phyloP scores from a whole-genome alignment of 345 rosid genomes.

The rapeseed (Brassica napus) region Da-Ae NC_063439.1:7974501-7975000 shows the following conservation, averaged over 20 bases:
- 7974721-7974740: neutral
- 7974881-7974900: neutral
- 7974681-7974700: neutral
- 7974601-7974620: neutral
- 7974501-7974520: too few relatives aligned
- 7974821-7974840: neutral
- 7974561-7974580: neutral
- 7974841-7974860: neutral
- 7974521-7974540: too few relatives aligned
- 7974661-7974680: neutral
- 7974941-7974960: conserved; percentile 22
- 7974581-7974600: neutral
- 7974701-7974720: too few relatives aligned
- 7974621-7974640: neutral
- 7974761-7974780: neutral
- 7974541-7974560: neutral
- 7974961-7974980: neutral
- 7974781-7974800: too few relatives aligned
- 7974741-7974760: neutral
- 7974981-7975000: neutral
- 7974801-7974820: neutral
- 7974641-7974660: neutral
- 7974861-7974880: neutral
- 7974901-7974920: neutral
- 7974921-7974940: neutral